Evolutionary conservation across 805 yeast genomes (phyloP).

Genomic region (Barnettozyma siamensis): DNA sequence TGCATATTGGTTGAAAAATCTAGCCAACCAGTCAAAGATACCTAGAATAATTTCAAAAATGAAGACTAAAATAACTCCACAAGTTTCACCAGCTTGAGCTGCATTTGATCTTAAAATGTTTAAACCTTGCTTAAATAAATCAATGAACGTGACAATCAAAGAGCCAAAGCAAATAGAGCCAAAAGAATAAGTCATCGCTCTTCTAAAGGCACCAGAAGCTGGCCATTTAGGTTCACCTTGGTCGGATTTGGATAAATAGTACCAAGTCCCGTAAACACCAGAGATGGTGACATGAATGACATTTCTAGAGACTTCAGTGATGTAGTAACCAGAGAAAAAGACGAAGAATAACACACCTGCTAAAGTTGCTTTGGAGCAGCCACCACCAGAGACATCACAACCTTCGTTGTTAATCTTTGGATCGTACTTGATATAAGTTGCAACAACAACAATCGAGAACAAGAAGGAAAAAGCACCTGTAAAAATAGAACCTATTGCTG

Average conservation of each 20-base stretch:
- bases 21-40: constrained; percentile 70
- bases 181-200: constrained; percentile 80
- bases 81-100: constrained; percentile 43
- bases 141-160: constrained; percentile 63
- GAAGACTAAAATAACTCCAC: constrained; percentile 47
- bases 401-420: constrained; percentile 47
- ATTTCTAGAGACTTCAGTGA: constrained; percentile 78
- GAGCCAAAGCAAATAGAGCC: constrained; percentile 91
- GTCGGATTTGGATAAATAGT: constrained; percentile 68
- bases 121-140: constrained; percentile 53
- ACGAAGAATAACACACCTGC: constrained; percentile 68
- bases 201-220: constrained; percentile 70
- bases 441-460: constrained; percentile 62
- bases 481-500: constrained; percentile 53
- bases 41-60: constrained; percentile 56
- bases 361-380: constrained; percentile 53
- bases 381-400: constrained; percentile 45
- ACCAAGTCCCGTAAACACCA: constrained; percentile 90
- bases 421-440: constrained; percentile 73
- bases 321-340: constrained; percentile 77
- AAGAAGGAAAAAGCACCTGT: constrained; percentile 60
- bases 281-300: constrained; percentile 75
- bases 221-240: constrained; percentile 77
- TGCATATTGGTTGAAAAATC: constrained; percentile 87
- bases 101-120: constrained; percentile 47